Evolutionary conservation across 345 rosid species (phyloP), one percentile per base, ranked within the genome.

Genomic region (Arabidopsis suecica): DNA sequence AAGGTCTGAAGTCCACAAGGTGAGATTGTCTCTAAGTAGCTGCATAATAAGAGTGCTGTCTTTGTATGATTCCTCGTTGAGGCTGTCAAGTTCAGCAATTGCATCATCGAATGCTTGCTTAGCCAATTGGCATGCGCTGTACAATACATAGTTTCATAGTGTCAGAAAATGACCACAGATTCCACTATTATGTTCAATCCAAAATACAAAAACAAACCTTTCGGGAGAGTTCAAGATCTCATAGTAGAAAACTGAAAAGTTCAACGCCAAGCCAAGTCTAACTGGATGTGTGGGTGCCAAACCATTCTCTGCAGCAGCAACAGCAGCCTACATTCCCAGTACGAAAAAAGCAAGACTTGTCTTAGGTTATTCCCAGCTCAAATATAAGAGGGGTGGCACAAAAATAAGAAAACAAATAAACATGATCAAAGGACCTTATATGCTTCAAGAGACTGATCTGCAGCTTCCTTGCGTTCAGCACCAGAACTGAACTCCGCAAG

Each of bases 41-140:
- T 94, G 98, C 96, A 94, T 94, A 9, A 94, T 94, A 72, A 94
- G 87, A 55, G 98, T 91, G 83, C 98, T 94, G 78, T 94, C 97
- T 82, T 94, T 94, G 89, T 91, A 94, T 6, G 98, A 94, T 71
- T 94, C 97, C 87, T 94, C 97, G 53, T 87, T 91, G 62, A 94
- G 85, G 49, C 93, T 91, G 83, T 94, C 98, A 79, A 94, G 84
- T 82, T 91, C 98, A 8, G 98, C 91, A 66, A 94, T 94, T n/a
- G 96, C 98, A 82, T 90, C 97, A 61, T 91, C 98, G 45, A 94
- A 94, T 59, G 98, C 98, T 86, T 94, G 96, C 71, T 94, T 94
- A 18, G 98, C 98, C 84, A 94, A 82, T 86, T 91, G 97, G 79
- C 98, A 94, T 32, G 98, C 98, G 72, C 98, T 93, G 88, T 68